These are phyloP conservation scores for Aspergillus vadensis DNA, from an alignment of 2,329 filamentous ascomycete species.

Conservation along the genomic window DNA sequence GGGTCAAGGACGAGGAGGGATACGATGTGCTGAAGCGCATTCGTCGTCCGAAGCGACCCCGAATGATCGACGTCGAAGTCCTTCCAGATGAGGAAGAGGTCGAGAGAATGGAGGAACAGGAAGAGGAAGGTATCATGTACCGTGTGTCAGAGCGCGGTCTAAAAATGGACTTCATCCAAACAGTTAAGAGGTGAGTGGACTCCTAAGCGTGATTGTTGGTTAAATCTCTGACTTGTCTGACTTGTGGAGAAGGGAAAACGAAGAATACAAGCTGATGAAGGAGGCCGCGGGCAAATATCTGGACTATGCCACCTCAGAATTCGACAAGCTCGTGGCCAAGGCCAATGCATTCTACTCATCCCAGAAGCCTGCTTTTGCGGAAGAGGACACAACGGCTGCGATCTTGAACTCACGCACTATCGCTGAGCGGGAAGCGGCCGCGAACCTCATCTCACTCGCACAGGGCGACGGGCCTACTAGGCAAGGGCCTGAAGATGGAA, in stretches of 20 bases:
- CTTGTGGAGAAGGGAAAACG: conserved; percentile 23
- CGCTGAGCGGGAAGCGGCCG: conserved; percentile 36
- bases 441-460: conserved; percentile 36
- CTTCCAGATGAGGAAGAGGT: conserved; percentile 58
- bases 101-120: conserved; percentile 59
- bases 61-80: conserved; percentile 69
- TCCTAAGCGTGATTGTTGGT: neutral
- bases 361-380: conserved; percentile 20
- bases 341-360: conserved; percentile 32
- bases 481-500: conserved; percentile 18
- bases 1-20: conserved; percentile 54
- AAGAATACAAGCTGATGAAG: conserved; percentile 23
- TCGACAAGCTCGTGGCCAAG: conserved; percentile 29
- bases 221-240: conserved; percentile 14
- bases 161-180: conserved; percentile 71
- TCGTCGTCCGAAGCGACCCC: conserved; percentile 44
- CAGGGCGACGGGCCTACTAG: conserved; percentile 16
- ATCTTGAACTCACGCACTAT: conserved; percentile 30
- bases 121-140: conserved; percentile 66
- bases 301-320: conserved; percentile 27
- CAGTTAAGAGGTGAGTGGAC: conserved; percentile 51
- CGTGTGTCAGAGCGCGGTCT: conserved; percentile 66
- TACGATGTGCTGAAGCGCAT: conserved; percentile 46
- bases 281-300: conserved; percentile 24
- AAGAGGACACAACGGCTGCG: conserved; percentile 22